phyloP scores from a whole-genome alignment of 106 monocot genomes.

The Platanthera zijinensis region DNA sequence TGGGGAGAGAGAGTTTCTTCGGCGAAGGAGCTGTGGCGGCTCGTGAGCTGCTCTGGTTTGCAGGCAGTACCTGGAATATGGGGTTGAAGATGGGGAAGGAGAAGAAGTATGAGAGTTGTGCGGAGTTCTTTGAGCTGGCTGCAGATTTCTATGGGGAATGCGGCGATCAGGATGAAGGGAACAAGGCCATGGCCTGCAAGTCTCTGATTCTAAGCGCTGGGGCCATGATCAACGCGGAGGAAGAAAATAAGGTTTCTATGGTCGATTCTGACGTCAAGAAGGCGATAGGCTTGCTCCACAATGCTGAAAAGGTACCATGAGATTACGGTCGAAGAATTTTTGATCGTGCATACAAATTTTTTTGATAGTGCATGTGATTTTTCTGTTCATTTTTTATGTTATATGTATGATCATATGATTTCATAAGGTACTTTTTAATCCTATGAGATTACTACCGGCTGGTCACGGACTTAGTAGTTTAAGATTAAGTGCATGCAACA shows the following conservation, averaged over 20 bases:
- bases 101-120: conserved; percentile 41
- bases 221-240: conserved; percentile 61
- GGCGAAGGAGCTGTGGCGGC: conserved; percentile 48
- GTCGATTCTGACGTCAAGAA: conserved; percentile 50
- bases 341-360: no score
- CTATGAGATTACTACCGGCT: no score
- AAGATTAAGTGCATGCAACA: no score
- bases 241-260: conserved; percentile 33
- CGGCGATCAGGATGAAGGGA: conserved; percentile 25
- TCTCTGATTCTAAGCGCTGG: conserved; percentile 49
- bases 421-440: no score
- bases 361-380: no score
- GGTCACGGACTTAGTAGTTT: no score
- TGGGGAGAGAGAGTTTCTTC: conserved; percentile 60
- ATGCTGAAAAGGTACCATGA: conserved; percentile 59
- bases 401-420: no score
- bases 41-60: conserved; percentile 86
- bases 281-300: conserved; percentile 63
- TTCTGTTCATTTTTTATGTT: no score
- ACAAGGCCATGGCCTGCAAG: conserved; percentile 48
- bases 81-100: conserved; percentile 59
- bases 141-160: conserved; percentile 56
- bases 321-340: neutral
- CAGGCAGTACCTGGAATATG: conserved; percentile 84
- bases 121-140: conserved; percentile 73